phyloP scores from a whole-genome alignment of 176 grass and related monocot genomes.

The Canna indica region DNA sequence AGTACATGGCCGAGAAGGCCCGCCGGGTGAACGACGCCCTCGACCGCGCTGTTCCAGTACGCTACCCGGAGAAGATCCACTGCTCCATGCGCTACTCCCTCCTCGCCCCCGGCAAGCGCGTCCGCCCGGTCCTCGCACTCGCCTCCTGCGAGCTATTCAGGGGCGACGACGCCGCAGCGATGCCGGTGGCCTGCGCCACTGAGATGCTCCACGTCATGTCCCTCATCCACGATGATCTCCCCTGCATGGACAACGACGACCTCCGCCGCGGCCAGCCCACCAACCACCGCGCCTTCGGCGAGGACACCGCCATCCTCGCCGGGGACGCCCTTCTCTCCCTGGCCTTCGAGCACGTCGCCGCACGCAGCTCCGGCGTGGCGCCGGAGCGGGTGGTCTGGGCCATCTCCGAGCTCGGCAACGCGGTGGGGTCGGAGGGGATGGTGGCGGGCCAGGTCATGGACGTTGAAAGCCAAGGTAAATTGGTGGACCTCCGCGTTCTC shows the following conservation, averaged over 20 bases:
- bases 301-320: conserved; percentile 1
- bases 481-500: neutral
- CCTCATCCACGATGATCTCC: conserved; percentile 7
- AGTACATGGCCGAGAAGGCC: conserved; percentile 5
- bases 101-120: conserved; percentile 3
- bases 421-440: neutral
- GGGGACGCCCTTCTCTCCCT: neutral
- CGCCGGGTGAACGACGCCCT: neutral
- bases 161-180: neutral
- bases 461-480: neutral
- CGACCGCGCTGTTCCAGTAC: neutral
- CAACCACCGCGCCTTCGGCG: neutral
- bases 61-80: conserved; percentile 1
- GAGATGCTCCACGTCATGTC: conserved; percentile 11
- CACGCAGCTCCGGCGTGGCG: neutral
- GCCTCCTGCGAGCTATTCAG: conserved; percentile 5
- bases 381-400: neutral
- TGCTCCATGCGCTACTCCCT: conserved; percentile 2
- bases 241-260: conserved; percentile 9
- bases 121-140: neutral
- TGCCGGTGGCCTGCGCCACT: conserved; percentile 7
- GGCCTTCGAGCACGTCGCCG: conserved; percentile 5
- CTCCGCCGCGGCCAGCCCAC: conserved; percentile 7
- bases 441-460: neutral
- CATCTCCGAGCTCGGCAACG: neutral